These are phyloP conservation scores for Botrytis elliptica DNA, from an alignment of 2,329 filamentous ascomycete genomes.

Conservation along the genomic window DNA sequence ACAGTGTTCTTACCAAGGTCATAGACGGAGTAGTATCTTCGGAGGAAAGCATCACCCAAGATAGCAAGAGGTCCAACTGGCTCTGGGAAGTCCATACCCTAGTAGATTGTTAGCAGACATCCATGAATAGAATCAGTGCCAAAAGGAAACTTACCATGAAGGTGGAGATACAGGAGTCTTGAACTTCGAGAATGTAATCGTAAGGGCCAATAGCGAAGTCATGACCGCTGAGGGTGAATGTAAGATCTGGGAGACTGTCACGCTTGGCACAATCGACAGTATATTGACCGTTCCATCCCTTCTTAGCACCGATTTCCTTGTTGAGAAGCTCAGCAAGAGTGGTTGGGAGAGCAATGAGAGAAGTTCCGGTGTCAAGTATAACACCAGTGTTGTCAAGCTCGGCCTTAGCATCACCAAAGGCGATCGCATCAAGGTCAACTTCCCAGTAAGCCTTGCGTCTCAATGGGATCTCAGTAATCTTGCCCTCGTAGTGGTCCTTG, in stretches of 20 bases:
- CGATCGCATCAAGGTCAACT: constrained; percentile 90
- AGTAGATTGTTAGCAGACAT: constrained; percentile 77
- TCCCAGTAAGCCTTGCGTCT: constrained; percentile 99
- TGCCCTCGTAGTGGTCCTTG: constrained; percentile 74
- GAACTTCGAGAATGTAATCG: constrained; percentile 95
- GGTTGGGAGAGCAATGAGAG: constrained; percentile 89
- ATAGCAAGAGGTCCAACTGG: constrained; percentile 91
- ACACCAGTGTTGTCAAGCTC: constrained; percentile 93
- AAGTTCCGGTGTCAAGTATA: constrained; percentile 97
- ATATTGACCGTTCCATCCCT: constrained; percentile 96
- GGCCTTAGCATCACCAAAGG: constrained; percentile 80
- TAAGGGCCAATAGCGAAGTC: constrained; percentile 87
- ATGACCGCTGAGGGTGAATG: constrained; percentile 84
- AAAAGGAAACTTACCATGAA: constrained; percentile 64
- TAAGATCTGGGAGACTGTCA: constrained; percentile 81
- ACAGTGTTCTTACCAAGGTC: constrained; percentile 87
- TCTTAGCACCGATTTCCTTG: constrained; percentile 96
- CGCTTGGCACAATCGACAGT: constrained; percentile 85
- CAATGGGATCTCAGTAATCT: constrained; percentile 89
- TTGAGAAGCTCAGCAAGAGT: constrained; percentile 95
- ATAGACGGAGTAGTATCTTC: constrained; percentile 94
- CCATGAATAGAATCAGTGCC: constrained; percentile 60
- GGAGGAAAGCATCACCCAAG: constrained; percentile 81
- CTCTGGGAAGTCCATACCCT: constrained; percentile 62
- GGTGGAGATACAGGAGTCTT: constrained; percentile 92